Evolutionary conservation across 2,329 filamentous ascomycete genomes (phyloP), one percentile per base, ranked within the genome.

Genomic region (Penicillium fuscoglaucum): DNA sequence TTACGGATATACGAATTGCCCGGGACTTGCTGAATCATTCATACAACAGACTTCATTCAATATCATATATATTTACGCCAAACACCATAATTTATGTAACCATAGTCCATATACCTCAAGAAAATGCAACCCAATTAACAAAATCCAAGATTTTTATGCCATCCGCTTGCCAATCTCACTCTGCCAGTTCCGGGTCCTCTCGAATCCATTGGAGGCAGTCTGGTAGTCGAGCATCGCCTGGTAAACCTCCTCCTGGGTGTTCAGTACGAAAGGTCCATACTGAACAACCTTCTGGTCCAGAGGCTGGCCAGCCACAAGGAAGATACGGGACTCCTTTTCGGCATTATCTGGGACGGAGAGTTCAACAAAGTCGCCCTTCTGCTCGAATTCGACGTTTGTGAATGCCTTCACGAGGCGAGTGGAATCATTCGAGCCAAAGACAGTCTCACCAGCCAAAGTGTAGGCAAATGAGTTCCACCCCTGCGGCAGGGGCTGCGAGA

Each of bases 381-480:
- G 84, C 68, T 91, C 88, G 70, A 98, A 96, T 6, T 97, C 90
- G 26, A 95, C 90, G 72, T 95, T 97, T 77, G 97, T 87, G 73
- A 87, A 97, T 70, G 90, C 84, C 56, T 72, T 66, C 31, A 73
- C 66, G 4, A 60, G 3, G 54, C 66, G 57, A 43, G 66, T 68
- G 19, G 68, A 65, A 61, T 72, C 69, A 44, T 55, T 80, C 75
- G 80, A 64, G 82, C 87, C 73, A 89, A 90, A 67, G 79, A 74
- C 79, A 1, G 86, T 87, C 8, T 83, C 84, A 24, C 93, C 93
- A 59, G 87, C 82, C n/a, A 98, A 81, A 4, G 86, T 88, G 74
- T 97, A 98, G 17, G 88, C 87, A 70, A 98, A 98, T 1, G 90
- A 87, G 74, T 96, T 97, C 91, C 92, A 98, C 29, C 87, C 88